A percentile compares a stretch with the other conserved stretches of the same genome.
Evolutionary conservation across 2,329 filamentous ascomycete species (phyloP).

Genomic region (Fusarium sp.): DNA sequence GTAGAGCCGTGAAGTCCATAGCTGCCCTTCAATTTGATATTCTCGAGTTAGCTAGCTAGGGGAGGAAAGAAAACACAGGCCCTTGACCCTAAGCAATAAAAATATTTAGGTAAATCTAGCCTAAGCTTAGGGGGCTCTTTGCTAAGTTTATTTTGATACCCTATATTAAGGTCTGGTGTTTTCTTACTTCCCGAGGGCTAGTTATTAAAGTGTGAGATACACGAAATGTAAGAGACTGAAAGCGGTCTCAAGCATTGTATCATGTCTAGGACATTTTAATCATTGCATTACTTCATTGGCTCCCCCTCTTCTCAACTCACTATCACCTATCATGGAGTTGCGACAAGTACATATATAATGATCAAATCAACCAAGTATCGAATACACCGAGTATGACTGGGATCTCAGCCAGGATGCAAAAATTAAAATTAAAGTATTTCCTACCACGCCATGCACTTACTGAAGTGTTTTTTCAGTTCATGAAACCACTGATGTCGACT

Average conservation of each 20-base stretch:
- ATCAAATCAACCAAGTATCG: background rate
- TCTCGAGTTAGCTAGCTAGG: background rate
- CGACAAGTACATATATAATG: background rate
- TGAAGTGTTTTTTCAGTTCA: background rate
- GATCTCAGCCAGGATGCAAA: background rate
- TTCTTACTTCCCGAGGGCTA: too few relatives aligned
- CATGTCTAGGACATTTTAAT: background rate
- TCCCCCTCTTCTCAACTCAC: background rate
- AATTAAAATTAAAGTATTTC: background rate
- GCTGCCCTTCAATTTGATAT: background rate
- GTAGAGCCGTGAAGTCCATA: background rate
- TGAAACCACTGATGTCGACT: background rate
- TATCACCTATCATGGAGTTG: background rate
- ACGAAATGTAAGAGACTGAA: background rate
- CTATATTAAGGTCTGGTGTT: too few relatives aligned
- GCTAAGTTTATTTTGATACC: too few relatives aligned
- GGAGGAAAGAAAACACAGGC: too few relatives aligned
- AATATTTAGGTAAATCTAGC: too few relatives aligned
- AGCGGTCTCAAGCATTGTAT: background rate
- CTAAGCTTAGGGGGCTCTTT: too few relatives aligned
- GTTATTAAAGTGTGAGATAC: background rate
- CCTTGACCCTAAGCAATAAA: too few relatives aligned
- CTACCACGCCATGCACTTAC: background rate
- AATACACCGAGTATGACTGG: background rate
- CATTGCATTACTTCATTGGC: too few relatives aligned